Evolutionary conservation across 2,329 filamentous ascomycete genomes (phyloP), one percentile per base, ranked within the genome.

Genomic region (Colletotrichum higginsianum): DNA sequence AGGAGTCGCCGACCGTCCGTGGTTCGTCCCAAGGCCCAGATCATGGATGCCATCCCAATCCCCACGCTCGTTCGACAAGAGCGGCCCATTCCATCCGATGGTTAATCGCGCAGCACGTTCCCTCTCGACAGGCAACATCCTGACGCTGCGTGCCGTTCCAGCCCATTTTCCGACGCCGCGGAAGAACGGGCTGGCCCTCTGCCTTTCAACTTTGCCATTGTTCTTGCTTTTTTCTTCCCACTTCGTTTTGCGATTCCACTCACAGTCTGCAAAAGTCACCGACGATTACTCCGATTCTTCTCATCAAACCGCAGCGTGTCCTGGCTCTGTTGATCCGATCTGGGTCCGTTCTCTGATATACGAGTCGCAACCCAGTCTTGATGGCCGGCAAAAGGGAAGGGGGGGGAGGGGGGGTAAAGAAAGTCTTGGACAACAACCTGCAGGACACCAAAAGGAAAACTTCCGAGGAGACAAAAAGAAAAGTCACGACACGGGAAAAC

Each of bases 61-160:
- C 58, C 26, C 30, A 63, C 65, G 40, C 58, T 60, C 53, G 30
- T 61, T 23, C 42, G 21, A 35, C 49, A 42, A 35, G 26, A 38
- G 18, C 40, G 66, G 47, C 65, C 69, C 65, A 68, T 63, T 23
- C 58, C 58, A 68, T 63, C 68, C 58, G 66, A 69, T 69, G 66
- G 40, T 72, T 72, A 72, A 72, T 72, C 69, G 53, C 66, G 69
- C 64, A 71, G 46, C 55, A 42, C 47, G 23, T 18, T 16, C 44
- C 18, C 40, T 12, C 35, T 23, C 26, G 35, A 16, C 65, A 68
- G 66, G 69, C 47, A 44, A 26, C 60, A 72, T 69, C 69, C 69
- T 53, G 35, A 64, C 53, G 53, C 38, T 40, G 26, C 26, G 44
- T 63, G 52, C 68, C 65, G 42, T 64, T 30, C 56, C 46, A 60